Evolutionary conservation across 177 flowering plant species (phyloP), one percentile per base, ranked within the genome.

Genomic region (Vitis hybrid): DNA sequence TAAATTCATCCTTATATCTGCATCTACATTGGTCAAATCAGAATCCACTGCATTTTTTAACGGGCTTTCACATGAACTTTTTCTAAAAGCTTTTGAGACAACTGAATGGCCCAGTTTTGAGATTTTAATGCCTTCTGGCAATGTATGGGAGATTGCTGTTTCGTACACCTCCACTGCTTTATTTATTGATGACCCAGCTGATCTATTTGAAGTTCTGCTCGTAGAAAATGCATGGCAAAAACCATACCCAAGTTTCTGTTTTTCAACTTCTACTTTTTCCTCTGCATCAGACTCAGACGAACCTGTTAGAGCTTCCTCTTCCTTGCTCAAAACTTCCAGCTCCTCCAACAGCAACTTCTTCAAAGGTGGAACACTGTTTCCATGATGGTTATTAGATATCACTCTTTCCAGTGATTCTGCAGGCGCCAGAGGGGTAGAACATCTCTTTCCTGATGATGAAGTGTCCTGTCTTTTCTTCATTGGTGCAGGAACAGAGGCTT

Each of bases 401-500:
- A 6, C 16, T 26, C 60, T 61, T 57, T 45, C 49, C 16, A 53
- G 11, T 57, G 69, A 31, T 64, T 55, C 69, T 69, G 61, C 60
- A 72, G 79, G 75, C 5, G 22, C 69, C 52, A 56, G 10, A 19
- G 52, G 45, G 1, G 58, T 51, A 60, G 18, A 31, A 29, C 64
- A 61, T 9, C 33, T 61, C 55, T 31, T 74, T 60, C 68, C 79
- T n/a, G 61, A 18, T 61, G 72, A 75, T 19, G 3, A 26, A 26
- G 29, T 65, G 15, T 63, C 64, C 29, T 26, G 65, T 19, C 53
- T 64, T 68, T 68, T 67, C 16, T 70, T 66, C 66, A 70, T 78
- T 19, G 57, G 31, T 48, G 52, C 48, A 62, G 66, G 69, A 68
- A 39, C 45, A 8, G n/a, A 63, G 11, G 16, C 53, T n/a, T 67